A percentile compares a stretch with the other conserved stretches of the same genome.
Conservation (phyloP, 1,284 basidiomycete species). For the Apiotrichum brassicae region DNA sequence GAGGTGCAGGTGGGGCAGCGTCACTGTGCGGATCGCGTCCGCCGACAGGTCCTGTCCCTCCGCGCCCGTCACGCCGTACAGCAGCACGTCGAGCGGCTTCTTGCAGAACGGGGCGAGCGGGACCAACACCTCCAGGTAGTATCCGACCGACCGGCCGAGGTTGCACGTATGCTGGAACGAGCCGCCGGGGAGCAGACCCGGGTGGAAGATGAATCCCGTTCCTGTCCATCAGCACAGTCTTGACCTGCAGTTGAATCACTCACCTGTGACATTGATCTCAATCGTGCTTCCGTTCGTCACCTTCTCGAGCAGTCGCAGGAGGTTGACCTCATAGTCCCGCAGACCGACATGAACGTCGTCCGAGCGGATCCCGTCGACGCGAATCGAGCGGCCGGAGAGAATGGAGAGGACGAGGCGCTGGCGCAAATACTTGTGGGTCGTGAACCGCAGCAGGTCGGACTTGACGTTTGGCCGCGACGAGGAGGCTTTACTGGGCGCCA, state of each 20-base stretch:
- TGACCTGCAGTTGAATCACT: conserved; percentile 19
- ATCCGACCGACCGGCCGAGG: conserved; percentile 77
- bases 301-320: conserved; percentile 83
- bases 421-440: conserved; percentile 75
- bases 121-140: conserved; percentile 85
- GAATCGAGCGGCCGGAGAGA: conserved; percentile 76
- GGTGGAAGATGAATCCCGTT: conserved; percentile 82
- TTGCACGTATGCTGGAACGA: conserved; percentile 78
- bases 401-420: conserved; percentile 81
- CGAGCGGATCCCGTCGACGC: conserved; percentile 82
- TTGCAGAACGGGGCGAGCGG: conserved; percentile 92
- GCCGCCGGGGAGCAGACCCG: conserved; percentile 86
- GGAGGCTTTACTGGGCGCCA: background rate
- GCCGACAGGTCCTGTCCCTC: conserved; percentile 78
- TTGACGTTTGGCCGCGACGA: conserved; percentile 3
- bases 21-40: conserved; percentile 86
- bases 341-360: conserved; percentile 92
- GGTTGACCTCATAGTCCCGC: conserved; percentile 89
- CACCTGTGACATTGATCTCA: conserved; percentile 93
- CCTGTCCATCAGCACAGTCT: conserved; percentile 50
- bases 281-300: conserved; percentile 91
- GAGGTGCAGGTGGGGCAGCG: conserved; percentile 80
- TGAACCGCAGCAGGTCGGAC: conserved; percentile 51
- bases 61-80: conserved; percentile 82
- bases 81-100: conserved; percentile 69